A percentile compares a stretch with the other conserved stretches of the same genome.
phyloP scores from a whole-genome alignment of 139 green algal genomes.

The Picochlorum sp. region DNA sequence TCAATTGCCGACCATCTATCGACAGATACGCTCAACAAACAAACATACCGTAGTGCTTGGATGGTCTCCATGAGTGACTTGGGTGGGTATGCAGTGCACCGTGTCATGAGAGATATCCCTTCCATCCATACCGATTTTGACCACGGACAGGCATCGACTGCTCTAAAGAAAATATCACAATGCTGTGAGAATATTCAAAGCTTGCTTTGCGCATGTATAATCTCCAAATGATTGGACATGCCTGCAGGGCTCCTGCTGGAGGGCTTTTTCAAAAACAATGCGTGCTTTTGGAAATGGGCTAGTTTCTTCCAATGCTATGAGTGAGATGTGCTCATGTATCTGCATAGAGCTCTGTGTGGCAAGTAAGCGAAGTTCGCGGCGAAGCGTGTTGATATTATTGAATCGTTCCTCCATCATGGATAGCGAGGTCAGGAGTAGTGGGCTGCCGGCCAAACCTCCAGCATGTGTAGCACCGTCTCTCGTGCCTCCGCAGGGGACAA shows the following conservation, averaged over 20 bases:
- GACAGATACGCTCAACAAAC: not conserved
- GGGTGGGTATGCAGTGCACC: not conserved
- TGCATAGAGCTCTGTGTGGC: not conserved
- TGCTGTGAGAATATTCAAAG: not conserved
- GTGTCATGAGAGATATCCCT: slow-evolving; percentile 41
- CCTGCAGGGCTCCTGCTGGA: not conserved
- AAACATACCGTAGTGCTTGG: slow-evolving; percentile 23
- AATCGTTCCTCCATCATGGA: not conserved
- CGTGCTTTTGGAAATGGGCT: not conserved
- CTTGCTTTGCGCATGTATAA: slow-evolving; percentile 3
- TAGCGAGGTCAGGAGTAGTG: not conserved
- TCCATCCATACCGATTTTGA: slow-evolving; percentile 68
- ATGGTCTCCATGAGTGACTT: slow-evolving; percentile 46
- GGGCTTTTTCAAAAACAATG: not conserved
- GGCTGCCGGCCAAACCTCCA: not conserved
- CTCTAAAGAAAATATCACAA: slow-evolving; percentile 55
- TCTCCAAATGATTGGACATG: slow-evolving; percentile 6
- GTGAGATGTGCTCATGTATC: not conserved
- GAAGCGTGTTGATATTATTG: not conserved
- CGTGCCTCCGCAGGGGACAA: not conserved
- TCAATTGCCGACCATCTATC: no score
- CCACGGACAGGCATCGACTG: slow-evolving; percentile 61
- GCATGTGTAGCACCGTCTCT: not conserved
- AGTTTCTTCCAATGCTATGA: not conserved
- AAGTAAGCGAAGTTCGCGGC: not conserved